Evolutionary conservation across 257 asterid species (phyloP).

Genomic region (Solanum sparsipilum): DNA sequence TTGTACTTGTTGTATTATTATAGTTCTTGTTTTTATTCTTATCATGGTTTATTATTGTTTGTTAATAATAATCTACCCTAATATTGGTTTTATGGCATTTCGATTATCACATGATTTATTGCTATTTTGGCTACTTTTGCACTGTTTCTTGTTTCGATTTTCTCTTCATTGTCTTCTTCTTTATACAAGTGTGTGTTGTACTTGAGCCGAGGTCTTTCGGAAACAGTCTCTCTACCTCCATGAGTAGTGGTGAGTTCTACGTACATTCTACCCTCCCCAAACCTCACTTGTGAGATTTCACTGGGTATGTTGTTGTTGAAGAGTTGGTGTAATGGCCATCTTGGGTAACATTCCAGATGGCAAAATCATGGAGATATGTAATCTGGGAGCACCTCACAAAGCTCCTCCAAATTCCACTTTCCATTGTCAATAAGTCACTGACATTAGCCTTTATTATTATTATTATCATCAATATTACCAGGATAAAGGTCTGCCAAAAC

Average conservation of each 20-base stretch:
- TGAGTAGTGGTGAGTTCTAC: neutral
- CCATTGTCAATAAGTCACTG: neutral
- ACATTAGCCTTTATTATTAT: neutral
- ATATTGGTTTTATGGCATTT: neutral
- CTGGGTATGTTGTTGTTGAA: neutral
- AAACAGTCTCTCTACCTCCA: neutral
- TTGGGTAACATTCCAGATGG: neutral
- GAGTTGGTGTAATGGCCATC: neutral
- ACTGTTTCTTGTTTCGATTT: neutral
- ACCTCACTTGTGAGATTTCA: neutral
- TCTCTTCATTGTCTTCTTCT: neutral
- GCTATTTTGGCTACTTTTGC: neutral
- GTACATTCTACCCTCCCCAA: neutral
- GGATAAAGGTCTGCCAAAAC: neutral
- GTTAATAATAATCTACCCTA: neutral
- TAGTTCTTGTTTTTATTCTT: neutral
- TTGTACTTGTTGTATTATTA: neutral
- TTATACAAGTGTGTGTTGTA: neutral
- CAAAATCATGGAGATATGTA: neutral
- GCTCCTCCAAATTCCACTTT: neutral
- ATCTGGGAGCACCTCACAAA: neutral
- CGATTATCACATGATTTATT: neutral
- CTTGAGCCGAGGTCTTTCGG: neutral
- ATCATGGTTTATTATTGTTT: neutral
- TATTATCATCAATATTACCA: neutral